A percentile compares a stretch with the other conserved stretches of the same genome.
These are phyloP conservation scores for Beta corolliflora DNA, from an alignment of 179 eudicot genomes.

Conservation along the genomic window DNA sequence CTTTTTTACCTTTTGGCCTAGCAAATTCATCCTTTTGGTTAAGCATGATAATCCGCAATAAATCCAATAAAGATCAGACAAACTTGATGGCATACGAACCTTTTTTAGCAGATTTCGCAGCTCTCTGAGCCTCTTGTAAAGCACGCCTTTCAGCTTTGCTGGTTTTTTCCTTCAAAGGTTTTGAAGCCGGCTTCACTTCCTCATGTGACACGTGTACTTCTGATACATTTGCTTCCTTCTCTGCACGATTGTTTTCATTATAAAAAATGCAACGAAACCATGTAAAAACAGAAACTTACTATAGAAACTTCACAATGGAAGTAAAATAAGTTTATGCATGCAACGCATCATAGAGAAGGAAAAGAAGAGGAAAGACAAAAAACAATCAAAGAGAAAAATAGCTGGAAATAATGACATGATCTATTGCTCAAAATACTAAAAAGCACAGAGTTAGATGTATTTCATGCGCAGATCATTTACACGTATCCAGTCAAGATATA, in stretches of 20 bases:
- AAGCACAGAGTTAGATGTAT: background rate
- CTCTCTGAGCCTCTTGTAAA: slow-evolving; percentile 88
- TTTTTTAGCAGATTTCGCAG: slow-evolving; percentile 82
- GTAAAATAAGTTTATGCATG: background rate
- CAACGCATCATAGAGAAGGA: background rate
- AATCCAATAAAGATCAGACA: background rate
- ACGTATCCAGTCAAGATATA: background rate
- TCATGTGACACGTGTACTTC: slow-evolving; percentile 35
- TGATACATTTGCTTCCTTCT: slow-evolving; percentile 25
- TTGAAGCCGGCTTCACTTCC: slow-evolving; percentile 43
- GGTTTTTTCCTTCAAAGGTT: slow-evolving; percentile 66
- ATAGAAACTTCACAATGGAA: background rate
- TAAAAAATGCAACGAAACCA: slow-evolving; percentile 12
- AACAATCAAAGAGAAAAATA: background rate
- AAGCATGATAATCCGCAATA: background rate
- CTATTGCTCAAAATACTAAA: background rate
- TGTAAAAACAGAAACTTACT: slow-evolving; percentile 18
- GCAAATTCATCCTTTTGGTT: background rate
- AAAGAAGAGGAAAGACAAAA: background rate
- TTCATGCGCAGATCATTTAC: background rate
- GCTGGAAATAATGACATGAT: background rate
- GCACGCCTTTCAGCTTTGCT: slow-evolving; percentile 96
- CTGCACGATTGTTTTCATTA: slow-evolving; percentile 34
- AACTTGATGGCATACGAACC: slow-evolving; percentile 30
- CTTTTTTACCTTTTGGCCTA: background rate